A percentile compares a stretch with the other conserved stretches of the same genome.
Evolutionary conservation across 2,329 filamentous ascomycete genomes (phyloP).

Genomic region (Calonectria henricotiae): DNA sequence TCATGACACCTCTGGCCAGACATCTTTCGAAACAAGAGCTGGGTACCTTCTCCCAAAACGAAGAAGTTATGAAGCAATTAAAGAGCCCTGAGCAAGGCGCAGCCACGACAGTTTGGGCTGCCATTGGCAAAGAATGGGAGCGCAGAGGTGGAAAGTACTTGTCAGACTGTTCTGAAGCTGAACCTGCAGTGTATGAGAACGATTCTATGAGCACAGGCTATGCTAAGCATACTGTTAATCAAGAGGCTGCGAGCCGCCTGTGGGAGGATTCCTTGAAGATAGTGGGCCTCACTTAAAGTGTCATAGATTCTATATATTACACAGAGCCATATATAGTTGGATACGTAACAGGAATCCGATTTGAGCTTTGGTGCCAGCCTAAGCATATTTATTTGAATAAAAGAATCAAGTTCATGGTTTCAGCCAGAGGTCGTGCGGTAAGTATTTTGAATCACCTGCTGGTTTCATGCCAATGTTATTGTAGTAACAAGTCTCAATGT

Average conservation of each 20-base stretch:
- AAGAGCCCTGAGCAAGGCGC: slow-evolving; percentile 46
- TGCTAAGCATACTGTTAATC: slow-evolving; percentile 38
- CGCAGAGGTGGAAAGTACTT: slow-evolving; percentile 43
- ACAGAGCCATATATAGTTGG: too few relatives aligned
- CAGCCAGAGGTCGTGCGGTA: too few relatives aligned
- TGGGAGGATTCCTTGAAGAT: slow-evolving; percentile 45
- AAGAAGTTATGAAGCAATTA: background rate
- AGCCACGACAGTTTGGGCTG: slow-evolving; percentile 47
- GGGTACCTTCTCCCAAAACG: background rate
- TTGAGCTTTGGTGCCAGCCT: too few relatives aligned
- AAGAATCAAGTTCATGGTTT: too few relatives aligned
- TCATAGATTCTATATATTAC: too few relatives aligned
- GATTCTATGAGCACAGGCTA: slow-evolving; percentile 12
- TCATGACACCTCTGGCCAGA: slow-evolving; percentile 49
- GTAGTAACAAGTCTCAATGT: too few relatives aligned
- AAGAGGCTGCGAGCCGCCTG: slow-evolving; percentile 37
- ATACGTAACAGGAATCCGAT: too few relatives aligned
- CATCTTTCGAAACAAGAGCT: background rate
- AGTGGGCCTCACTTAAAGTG: slow-evolving; percentile 34
- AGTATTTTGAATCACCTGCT: too few relatives aligned
- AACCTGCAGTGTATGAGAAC: background rate
- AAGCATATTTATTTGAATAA: too few relatives aligned
- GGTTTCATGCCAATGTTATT: too few relatives aligned
- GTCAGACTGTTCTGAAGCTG: slow-evolving; percentile 36
- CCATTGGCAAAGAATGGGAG: slow-evolving; percentile 44